These are phyloP conservation scores for Castanospermum australe DNA, from an alignment of 306 rosid species.

Conservation along the genomic window DNA sequence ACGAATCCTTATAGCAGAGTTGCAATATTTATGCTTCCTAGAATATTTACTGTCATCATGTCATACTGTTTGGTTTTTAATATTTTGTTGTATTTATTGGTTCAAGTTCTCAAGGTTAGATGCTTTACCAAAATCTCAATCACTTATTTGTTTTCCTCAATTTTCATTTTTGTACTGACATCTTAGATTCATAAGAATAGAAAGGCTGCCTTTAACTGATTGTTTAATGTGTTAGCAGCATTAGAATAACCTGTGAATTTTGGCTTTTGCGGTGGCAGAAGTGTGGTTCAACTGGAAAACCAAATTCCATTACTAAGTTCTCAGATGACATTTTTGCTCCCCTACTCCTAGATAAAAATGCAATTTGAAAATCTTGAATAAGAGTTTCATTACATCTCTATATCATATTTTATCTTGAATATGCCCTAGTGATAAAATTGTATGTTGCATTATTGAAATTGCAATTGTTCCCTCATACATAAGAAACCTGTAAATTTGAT, in stretches of 20 bases:
- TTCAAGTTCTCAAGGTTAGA: neutral
- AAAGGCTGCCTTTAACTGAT: conserved; percentile 5
- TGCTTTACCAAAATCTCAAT: neutral
- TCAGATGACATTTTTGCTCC: neutral
- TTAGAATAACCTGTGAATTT: neutral
- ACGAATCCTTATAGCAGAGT: conserved; percentile 94
- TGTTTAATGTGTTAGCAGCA: neutral
- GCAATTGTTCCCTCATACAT: neutral
- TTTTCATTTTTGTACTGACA: too few relatives aligned
- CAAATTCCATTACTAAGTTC: neutral
- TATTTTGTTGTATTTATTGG: neutral
- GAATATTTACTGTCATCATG: neutral
- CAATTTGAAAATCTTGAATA: neutral
- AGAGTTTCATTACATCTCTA: neutral
- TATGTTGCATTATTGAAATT: neutral
- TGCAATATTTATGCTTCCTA: conserved; percentile 18
- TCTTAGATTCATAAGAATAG: too few relatives aligned
- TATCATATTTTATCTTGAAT: neutral
- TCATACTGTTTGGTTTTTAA: neutral
- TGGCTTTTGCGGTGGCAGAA: neutral
- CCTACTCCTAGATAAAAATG: neutral
- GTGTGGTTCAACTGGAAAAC: neutral
- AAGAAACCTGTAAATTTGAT: neutral
- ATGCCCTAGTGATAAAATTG: neutral
- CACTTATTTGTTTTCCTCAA: too few relatives aligned